Percentiles rank a stretch among this genome's conserved stretches.
Evolutionary conservation across 2,329 filamentous ascomycete species (phyloP).

Genomic region (Alternaria sp.): DNA sequence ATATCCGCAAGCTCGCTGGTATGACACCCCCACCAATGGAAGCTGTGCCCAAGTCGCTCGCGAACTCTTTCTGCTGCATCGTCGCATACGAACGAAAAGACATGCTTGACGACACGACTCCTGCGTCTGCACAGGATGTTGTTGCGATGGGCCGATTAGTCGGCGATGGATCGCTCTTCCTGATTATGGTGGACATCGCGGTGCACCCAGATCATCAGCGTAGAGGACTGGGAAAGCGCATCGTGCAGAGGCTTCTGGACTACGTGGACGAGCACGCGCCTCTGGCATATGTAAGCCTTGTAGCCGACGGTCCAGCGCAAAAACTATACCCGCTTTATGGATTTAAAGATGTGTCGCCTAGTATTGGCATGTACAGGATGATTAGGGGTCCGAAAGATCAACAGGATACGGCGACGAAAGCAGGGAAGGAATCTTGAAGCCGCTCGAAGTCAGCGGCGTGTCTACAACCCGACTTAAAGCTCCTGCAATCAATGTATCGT

Average conservation of each 20-base stretch:
- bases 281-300: slow-evolving; percentile 56
- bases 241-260: slow-evolving; percentile 56
- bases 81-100: slow-evolving; percentile 35
- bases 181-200: slow-evolving; percentile 61
- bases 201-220: slow-evolving; percentile 61
- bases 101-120: slow-evolving; percentile 35
- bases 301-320: slow-evolving; percentile 58
- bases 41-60: slow-evolving; percentile 37
- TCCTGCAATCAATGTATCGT: neutral
- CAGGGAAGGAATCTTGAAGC: neutral
- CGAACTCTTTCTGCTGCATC: slow-evolving; percentile 37
- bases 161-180: slow-evolving; percentile 63
- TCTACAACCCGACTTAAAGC: neutral
- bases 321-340: slow-evolving; percentile 59
- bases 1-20: slow-evolving; percentile 39
- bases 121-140: slow-evolving; percentile 26
- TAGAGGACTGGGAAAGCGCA: slow-evolving; percentile 57
- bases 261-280: slow-evolving; percentile 55
- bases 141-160: slow-evolving; percentile 63
- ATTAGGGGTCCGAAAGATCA: slow-evolving; percentile 27
- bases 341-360: slow-evolving; percentile 53
- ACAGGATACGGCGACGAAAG: neutral
- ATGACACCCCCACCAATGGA: slow-evolving; percentile 44
- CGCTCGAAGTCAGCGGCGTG: neutral
- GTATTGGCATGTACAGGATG: slow-evolving; percentile 45